These are phyloP conservation scores for Hysterangium stoloniferum DNA, from an alignment of 768 basidiomycete genomes.

Conservation along the genomic window DNA sequence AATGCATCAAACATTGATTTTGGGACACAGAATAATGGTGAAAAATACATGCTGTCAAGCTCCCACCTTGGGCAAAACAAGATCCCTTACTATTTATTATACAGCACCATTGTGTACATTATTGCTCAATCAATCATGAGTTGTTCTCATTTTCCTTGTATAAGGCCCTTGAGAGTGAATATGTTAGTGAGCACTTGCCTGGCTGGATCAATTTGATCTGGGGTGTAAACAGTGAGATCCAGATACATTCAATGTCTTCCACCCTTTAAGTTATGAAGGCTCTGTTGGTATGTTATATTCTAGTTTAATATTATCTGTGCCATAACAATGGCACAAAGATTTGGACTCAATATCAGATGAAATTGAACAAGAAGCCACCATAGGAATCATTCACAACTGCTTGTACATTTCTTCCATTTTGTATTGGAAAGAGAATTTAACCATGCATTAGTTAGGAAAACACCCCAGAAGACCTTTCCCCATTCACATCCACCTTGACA, in stretches of 20 bases:
- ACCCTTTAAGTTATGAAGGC: conserved; percentile 51
- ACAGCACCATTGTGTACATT: conserved; percentile 66
- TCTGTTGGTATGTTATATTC: not conserved
- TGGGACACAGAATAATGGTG: conserved; percentile 63
- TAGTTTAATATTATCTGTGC: no score
- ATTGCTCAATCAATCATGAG: no score
- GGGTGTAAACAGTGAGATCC: conserved; percentile 81
- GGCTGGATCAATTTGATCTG: conserved; percentile 94
- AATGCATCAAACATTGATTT: conserved; percentile 77
- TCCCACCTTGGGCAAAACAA: conserved; percentile 83
- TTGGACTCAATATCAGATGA: conserved; percentile 80
- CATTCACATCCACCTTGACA: conserved; percentile 68
- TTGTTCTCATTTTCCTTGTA: no score
- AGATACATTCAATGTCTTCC: conserved; percentile 75
- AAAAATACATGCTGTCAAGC: conserved; percentile 78
- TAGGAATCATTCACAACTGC: conserved; percentile 95
- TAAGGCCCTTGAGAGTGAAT: conserved; percentile 84
- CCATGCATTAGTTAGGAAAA: conserved; percentile 69
- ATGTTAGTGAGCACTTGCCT: conserved; percentile 75
- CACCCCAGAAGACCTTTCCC: conserved; percentile 77
- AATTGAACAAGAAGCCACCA: conserved; percentile 82
- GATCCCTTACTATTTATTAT: conserved; percentile 79
- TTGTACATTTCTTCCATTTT: conserved; percentile 17
- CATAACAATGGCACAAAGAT: conserved; percentile 37
- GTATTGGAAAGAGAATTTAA: not conserved